A percentile compares a stretch with the other conserved stretches of the same genome.
These are phyloP conservation scores for Ceratobasidium sp. DNA, from an alignment of 1,284 basidiomycete genomes.

Conservation along the genomic window DNA sequence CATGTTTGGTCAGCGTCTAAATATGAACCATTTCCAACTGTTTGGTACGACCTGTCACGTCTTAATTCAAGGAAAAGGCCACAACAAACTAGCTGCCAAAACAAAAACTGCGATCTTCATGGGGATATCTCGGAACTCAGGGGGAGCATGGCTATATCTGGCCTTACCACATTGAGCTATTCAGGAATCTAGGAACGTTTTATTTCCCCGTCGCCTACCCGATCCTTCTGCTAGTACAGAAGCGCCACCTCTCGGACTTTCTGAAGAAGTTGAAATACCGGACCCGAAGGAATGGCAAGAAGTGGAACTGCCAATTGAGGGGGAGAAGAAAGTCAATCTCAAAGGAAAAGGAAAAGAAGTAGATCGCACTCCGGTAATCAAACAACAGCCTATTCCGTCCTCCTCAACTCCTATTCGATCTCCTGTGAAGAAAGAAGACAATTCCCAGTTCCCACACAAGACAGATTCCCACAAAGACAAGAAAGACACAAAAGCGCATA, in stretches of 20 bases:
- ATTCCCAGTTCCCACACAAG: no score
- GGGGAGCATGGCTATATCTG: constrained; percentile 11
- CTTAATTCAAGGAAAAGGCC: constrained; percentile 2
- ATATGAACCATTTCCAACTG: constrained; percentile 4
- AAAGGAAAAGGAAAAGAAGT: no score
- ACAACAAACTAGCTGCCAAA: constrained; percentile 8
- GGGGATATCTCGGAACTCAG: neutral
- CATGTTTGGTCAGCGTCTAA: neutral
- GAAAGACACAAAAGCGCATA: no score
- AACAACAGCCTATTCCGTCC: no score
- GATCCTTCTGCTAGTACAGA: neutral
- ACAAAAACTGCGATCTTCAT: constrained; percentile 18
- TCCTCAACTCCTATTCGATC: no score
- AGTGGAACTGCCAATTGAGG: constrained; percentile 26
- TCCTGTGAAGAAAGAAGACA: no score
- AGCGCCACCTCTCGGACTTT: constrained; percentile 19
- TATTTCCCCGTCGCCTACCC: neutral
- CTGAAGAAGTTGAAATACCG: constrained; percentile 5
- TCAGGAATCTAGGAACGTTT: constrained; percentile 7
- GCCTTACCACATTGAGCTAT: constrained; percentile 1
- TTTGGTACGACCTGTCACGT: constrained; percentile 15
- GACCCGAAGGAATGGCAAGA: neutral
- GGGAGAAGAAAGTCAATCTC: constrained; percentile 1
- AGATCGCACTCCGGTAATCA: no score
- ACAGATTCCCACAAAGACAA: no score